These are phyloP conservation scores for Nakataea oryzae DNA, from an alignment of 2,329 filamentous ascomycete genomes.

Conservation along the genomic window DNA sequence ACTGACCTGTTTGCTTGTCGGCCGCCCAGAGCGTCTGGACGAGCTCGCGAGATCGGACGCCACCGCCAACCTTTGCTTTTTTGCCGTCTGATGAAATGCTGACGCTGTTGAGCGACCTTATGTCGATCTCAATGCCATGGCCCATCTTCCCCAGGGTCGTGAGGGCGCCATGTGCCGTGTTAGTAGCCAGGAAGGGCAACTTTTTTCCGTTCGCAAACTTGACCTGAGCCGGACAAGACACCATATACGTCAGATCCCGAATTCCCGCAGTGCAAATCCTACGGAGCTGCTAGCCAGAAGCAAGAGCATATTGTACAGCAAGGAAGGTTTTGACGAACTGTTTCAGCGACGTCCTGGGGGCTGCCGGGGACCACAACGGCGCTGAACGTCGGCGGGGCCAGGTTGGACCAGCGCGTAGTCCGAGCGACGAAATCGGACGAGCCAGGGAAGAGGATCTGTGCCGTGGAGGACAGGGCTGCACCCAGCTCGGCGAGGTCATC, in stretches of 20 bases:
- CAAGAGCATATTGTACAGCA: too few species aligned
- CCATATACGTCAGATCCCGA: background rate
- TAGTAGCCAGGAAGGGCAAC: conserved; percentile 41
- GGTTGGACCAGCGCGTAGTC: conserved; percentile 32
- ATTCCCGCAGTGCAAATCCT: background rate
- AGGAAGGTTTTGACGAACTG: background rate
- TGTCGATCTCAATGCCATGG: conserved; percentile 34
- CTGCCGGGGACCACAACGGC: conserved; percentile 34
- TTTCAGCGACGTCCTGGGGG: conserved; percentile 37
- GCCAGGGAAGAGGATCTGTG: conserved; percentile 30
- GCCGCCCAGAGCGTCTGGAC: conserved; percentile 36
- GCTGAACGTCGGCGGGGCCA: conserved; percentile 29
- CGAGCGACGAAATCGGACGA: conserved; percentile 25
- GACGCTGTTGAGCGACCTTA: conserved; percentile 32
- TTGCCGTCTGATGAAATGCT: conserved; percentile 28
- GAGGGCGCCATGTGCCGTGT: conserved; percentile 39
- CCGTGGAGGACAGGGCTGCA: conserved; percentile 22
- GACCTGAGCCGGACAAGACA: conserved; percentile 16
- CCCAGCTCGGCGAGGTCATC: conserved; percentile 15
- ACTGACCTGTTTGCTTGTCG: conserved; percentile 36
- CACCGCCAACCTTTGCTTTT: conserved; percentile 37
- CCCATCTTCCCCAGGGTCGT: conserved; percentile 28
- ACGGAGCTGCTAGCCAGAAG: too few species aligned
- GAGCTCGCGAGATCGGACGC: conserved; percentile 32
- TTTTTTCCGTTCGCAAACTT: conserved; percentile 33